These are phyloP conservation scores for Chalciporus pseudorubinellus DNA, from an alignment of 768 basidiomycete genomes.

Conservation along the genomic window DNA sequence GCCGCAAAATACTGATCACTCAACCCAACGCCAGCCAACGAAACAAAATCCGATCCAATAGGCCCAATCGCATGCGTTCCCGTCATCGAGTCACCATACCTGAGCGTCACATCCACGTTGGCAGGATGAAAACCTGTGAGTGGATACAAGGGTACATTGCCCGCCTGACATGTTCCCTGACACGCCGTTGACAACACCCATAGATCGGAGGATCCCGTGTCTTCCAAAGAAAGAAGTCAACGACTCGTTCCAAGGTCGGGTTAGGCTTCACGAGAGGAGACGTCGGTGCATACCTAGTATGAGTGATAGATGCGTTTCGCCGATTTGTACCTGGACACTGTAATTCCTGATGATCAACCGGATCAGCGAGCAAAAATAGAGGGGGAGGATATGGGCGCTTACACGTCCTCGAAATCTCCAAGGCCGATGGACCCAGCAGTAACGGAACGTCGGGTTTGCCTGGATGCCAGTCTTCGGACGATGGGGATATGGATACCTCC, in stretches of 20 bases:
- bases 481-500: constrained; percentile 28
- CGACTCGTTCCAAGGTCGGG: background rate
- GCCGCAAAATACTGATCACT: constrained; percentile 60
- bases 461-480: constrained; percentile 1
- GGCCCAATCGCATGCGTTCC: constrained; percentile 66
- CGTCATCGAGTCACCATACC: constrained; percentile 71
- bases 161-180: constrained; percentile 37
- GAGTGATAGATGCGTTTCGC: constrained; percentile 49
- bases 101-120: constrained; percentile 45
- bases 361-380: constrained; percentile 6
- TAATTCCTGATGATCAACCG: constrained; percentile 47
- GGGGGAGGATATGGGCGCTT: constrained; percentile 21
- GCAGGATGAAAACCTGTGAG: constrained; percentile 45
- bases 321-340: constrained; percentile 57
- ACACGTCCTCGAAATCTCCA: constrained; percentile 65
- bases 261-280: background rate
- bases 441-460: constrained; percentile 9
- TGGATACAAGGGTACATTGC: constrained; percentile 47
- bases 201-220: constrained; percentile 76
- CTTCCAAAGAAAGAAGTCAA: constrained; percentile 32
- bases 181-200: constrained; percentile 70
- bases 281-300: constrained; percentile 61
- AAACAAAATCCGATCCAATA: constrained; percentile 58
- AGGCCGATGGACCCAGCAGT: constrained; percentile 46
- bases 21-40: constrained; percentile 50